These are phyloP conservation scores for Flaveria floridana DNA, from an alignment of 140 eudicot genomes.

Conservation along the genomic window DNA sequence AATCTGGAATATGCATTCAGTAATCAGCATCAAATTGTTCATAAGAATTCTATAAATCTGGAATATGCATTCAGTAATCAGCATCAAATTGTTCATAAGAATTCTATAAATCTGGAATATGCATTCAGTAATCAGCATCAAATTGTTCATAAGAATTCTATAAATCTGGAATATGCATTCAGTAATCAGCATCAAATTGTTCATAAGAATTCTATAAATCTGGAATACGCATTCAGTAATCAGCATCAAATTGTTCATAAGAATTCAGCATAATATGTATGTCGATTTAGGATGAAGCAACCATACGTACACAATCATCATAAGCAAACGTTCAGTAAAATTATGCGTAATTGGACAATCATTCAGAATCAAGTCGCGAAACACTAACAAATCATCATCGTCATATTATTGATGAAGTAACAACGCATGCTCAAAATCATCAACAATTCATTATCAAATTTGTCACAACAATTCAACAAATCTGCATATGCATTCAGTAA, in stretches of 20 bases:
- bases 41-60: background rate
- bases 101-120: background rate
- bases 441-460: background rate
- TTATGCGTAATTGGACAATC: background rate
- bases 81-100: background rate
- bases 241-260: conserved; percentile 13
- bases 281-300: background rate
- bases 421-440: no score
- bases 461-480: background rate
- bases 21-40: background rate
- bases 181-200: conserved; percentile 1
- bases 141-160: background rate
- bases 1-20: no score
- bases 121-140: background rate
- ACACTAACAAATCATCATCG: conserved; percentile 33
- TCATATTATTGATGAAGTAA: conserved; percentile 1
- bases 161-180: conserved; percentile 4
- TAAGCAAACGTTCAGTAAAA: background rate
- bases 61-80: background rate
- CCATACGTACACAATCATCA: background rate
- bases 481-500: background rate
- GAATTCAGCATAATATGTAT: background rate
- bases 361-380: background rate
- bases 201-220: no score
- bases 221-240: background rate